Evolutionary conservation across 106 monocot genomes (phyloP), one percentile per base, ranked within the genome.

Genomic region (Vanilla planifolia): DNA sequence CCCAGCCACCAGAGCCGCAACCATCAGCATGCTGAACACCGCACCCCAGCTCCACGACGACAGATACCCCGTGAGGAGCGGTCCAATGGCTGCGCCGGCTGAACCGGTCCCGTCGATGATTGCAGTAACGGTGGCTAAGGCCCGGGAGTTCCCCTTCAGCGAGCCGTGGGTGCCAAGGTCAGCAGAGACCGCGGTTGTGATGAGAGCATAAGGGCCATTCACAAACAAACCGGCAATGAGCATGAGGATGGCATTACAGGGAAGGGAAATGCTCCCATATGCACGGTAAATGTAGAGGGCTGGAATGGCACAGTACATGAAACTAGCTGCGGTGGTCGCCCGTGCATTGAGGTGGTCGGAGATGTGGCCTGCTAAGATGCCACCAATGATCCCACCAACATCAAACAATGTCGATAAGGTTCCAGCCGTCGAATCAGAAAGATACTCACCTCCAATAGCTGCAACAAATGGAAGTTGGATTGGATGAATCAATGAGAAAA

Each of bases 21-120:
- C 67, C 82, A 80, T 88, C 32, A 88, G 62, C 88, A 88, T 80
- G 1, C 48, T 74, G 68, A 88, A 88, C 66, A 88, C 88, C 5
- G 63, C 63, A 43, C 65, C 67, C 88, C 88, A 88, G 41, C 88
- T 80, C 46, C 60, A 73, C 22, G 62, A 50, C 0, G 88, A 88
- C n/a, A 88, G 67, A 40, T 80, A 88, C 1, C 88, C 88, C 0
- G 88, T 88, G 9, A 88, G 60, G 13, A 88, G 65, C 9, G 88
- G 88, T 3, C 88, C 88, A 8, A 83, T 64, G 0, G 88, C 88
- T 5, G 88, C 88, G 20, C 88, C 88, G 10, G 74, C 67, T 14
- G 88, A 88, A 1, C 88, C 88, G 6, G 88, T 88, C 6, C 80
- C 88, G 23, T 88, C 88, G 3, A 88, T 88, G 52, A 88, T 88